Percentiles rank a stretch among this genome's conserved stretches.
phyloP scores from a whole-genome alignment of 345 rosid species.

The Populus alba region DNA sequence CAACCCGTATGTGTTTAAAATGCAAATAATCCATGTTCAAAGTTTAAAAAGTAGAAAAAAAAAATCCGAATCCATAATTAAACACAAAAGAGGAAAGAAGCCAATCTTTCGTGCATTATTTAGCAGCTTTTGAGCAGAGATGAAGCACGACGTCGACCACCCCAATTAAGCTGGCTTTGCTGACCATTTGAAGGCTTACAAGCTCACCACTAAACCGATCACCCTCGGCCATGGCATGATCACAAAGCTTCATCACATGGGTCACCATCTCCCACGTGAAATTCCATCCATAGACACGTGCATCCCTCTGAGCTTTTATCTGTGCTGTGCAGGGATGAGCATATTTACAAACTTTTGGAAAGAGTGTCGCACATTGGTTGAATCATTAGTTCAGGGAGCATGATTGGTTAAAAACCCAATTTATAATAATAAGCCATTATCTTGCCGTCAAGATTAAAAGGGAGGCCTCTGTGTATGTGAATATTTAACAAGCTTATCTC shows the following conservation, averaged over 20 bases:
- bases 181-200: not conserved
- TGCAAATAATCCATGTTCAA: too few relatives aligned
- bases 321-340: not conserved
- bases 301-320: constrained; percentile 21
- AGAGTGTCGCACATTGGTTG: not conserved
- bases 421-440: not conserved
- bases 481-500: not conserved
- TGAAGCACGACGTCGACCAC: not conserved
- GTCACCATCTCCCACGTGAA: constrained; percentile 46
- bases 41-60: too few relatives aligned
- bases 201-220: not conserved
- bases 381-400: not conserved
- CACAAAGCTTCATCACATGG: constrained; percentile 40
- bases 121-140: not conserved
- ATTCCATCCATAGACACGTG: constrained; percentile 41
- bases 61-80: too few relatives aligned
- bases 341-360: not conserved
- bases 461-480: not conserved
- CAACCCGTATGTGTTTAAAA: too few relatives aligned
- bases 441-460: not conserved
- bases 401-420: not conserved
- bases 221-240: not conserved
- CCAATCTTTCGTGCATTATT: not conserved
- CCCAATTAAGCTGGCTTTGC: constrained; percentile 6
- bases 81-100: not conserved